Conservation (phyloP, 2,329 filamentous ascomycete genomes). For the Zelopaecilomyces penicillatus region DNA sequence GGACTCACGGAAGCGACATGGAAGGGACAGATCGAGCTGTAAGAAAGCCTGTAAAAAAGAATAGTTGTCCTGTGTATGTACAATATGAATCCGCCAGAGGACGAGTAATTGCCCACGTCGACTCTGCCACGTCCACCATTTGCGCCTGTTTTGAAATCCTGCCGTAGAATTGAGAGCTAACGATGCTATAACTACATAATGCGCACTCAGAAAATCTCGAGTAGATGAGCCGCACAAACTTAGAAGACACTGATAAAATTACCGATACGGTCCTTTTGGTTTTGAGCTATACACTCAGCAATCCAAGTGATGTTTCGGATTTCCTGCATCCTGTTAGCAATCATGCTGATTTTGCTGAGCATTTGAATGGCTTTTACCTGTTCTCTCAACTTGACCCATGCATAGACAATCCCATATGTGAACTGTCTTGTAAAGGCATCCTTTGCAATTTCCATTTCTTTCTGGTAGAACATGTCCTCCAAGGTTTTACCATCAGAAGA, state of each 20-base stretch:
- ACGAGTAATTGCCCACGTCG: conserved; percentile 14
- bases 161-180: conserved; percentile 29
- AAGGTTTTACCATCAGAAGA: conserved; percentile 78
- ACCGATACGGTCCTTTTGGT: conserved; percentile 96
- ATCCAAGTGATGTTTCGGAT: conserved; percentile 99
- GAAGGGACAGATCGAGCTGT: conserved; percentile 68
- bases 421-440: conserved; percentile 92
- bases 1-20: conserved; percentile 83
- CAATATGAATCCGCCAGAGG: conserved; percentile 32
- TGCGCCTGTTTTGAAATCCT: conserved; percentile 25
- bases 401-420: conserved; percentile 88
- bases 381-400: conserved; percentile 94
- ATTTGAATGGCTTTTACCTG: conserved; percentile 56
- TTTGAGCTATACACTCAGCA: conserved; percentile 97
- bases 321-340: conserved; percentile 55
- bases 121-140: conserved; percentile 15
- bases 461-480: conserved; percentile 98
- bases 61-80: conserved; percentile 39
- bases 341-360: background rate
- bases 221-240: conserved; percentile 18
- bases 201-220: conserved; percentile 21
- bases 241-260: conserved; percentile 99
- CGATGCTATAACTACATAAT: conserved; percentile 34
- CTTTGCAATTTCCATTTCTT: conserved; percentile 98
- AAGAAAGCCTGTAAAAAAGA: conserved; percentile 33